Conservation (phyloP, 352 stramenopile species). For the Phytophthora quininea region DNA sequence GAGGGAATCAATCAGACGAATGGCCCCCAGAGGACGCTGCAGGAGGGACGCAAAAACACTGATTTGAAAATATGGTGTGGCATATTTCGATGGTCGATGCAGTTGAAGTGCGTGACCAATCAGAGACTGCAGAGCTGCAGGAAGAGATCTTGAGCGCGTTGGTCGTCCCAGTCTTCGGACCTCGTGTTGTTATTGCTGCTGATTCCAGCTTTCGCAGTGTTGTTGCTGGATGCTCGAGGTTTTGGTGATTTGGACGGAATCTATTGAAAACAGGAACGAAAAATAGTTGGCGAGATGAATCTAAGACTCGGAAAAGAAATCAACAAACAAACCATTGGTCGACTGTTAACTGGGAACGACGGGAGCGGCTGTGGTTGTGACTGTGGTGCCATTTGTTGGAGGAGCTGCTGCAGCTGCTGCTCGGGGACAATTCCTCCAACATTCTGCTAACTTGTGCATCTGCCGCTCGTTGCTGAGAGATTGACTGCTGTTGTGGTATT, state of each 20-base stretch:
- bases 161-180: constrained; percentile 54
- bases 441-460: no score
- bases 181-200: constrained; percentile 16
- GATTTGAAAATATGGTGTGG: not conserved
- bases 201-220: not conserved
- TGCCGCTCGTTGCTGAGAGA: constrained; percentile 1
- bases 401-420: constrained; percentile 58
- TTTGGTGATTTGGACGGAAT: constrained; percentile 19
- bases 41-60: not conserved
- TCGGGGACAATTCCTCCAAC: constrained; percentile 23
- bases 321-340: constrained; percentile 6
- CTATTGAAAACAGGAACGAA: not conserved
- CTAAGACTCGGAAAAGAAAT: not conserved
- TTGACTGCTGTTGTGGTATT: constrained; percentile 19
- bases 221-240: not conserved
- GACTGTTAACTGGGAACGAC: constrained; percentile 2
- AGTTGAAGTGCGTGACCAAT: constrained; percentile 12
- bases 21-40: not conserved
- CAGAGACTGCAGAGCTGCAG: constrained; percentile 61
- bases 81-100: not conserved
- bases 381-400: constrained; percentile 51
- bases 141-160: constrained; percentile 66
- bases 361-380: constrained; percentile 13
- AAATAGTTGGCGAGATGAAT: not conserved
- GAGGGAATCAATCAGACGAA: no score